Evolutionary conservation across 768 basidiomycete species (phyloP).

Genomic region (Xerocomus spinulosus): DNA sequence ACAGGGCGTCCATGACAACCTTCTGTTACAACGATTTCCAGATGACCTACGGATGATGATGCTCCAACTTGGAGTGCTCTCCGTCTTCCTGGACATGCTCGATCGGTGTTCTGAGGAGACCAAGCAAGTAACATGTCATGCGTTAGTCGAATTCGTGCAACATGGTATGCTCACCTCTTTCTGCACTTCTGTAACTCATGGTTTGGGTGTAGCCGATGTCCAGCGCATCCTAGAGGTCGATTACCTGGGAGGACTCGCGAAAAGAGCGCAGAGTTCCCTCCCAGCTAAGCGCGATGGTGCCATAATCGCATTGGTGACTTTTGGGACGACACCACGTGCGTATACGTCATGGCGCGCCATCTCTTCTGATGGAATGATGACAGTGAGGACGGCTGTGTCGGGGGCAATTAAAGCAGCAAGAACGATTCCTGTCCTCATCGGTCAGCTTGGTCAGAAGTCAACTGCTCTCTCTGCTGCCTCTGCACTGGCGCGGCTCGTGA

Average conservation of each 20-base stretch:
- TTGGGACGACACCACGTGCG: slow-evolving; percentile 12
- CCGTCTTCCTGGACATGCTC: slow-evolving; percentile 18
- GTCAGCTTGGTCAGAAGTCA: slow-evolving; percentile 13
- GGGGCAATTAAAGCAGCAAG: slow-evolving; percentile 13
- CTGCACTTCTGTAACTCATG: background rate
- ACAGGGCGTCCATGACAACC: background rate
- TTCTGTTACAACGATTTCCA: slow-evolving; percentile 5
- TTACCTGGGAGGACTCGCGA: slow-evolving; percentile 13
- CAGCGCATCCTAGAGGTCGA: slow-evolving; percentile 3
- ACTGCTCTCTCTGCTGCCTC: slow-evolving; percentile 19
- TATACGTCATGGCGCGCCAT: background rate
- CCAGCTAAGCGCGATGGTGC: slow-evolving; percentile 16
- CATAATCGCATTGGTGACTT: slow-evolving; percentile 13
- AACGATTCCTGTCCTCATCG: slow-evolving; percentile 16
- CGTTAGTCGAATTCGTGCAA: slow-evolving; percentile 13
- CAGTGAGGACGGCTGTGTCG: slow-evolving; percentile 9
- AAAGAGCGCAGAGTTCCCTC: slow-evolving; percentile 5
- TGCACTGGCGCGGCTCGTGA: slow-evolving; percentile 12
- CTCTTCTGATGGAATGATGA: background rate
- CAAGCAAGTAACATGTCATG: slow-evolving; percentile 11
- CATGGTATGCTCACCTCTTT: slow-evolving; percentile 8
- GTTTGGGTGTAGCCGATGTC: slow-evolving; percentile 7
- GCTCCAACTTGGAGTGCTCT: slow-evolving; percentile 13
- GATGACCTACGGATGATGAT: slow-evolving; percentile 18
- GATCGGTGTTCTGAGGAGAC: slow-evolving; percentile 18